Evolutionary conservation across 257 asterid genomes (phyloP).

Genomic region (Anisodus acutangulus): DNA sequence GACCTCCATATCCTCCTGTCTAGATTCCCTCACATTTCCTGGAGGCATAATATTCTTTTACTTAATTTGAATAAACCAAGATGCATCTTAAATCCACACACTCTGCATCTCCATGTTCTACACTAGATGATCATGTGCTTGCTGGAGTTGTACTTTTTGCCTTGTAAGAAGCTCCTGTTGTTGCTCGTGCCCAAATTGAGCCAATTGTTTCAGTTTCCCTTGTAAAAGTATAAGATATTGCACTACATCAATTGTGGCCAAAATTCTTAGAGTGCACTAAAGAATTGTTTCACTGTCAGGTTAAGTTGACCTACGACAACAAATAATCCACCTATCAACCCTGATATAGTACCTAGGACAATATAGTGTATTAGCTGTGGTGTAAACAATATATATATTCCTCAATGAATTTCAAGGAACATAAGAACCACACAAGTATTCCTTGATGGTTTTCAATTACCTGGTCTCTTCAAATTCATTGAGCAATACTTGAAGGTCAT

Average conservation of each 20-base stretch:
- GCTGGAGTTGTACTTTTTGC: conserved; percentile 63
- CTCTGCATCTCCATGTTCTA: neutral
- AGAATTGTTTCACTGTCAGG: neutral
- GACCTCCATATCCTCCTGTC: neutral
- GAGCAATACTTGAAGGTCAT: conserved; percentile 57
- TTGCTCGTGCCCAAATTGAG: conserved; percentile 72
- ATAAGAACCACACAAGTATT: neutral
- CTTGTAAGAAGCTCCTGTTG: conserved; percentile 65
- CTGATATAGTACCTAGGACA: no score
- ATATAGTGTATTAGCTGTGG: neutral
- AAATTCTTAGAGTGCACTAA: neutral
- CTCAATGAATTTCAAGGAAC: neutral
- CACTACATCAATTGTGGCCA: neutral
- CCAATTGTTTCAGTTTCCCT: conserved; percentile 64
- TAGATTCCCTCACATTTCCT: neutral
- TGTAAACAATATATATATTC: neutral
- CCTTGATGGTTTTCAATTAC: conserved; percentile 29
- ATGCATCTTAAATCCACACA: neutral
- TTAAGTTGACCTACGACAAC: neutral
- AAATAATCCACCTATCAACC: neutral
- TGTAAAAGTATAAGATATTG: neutral
- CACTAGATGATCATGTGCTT: conserved; percentile 66
- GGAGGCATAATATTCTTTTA: neutral
- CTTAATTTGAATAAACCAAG: neutral
- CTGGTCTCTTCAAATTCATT: conserved; percentile 79